Percentiles rank a stretch among this genome's conserved stretches.
Evolutionary conservation across 1,139 yeast species (phyloP).

Genomic region (Suhomyces taliae): DNA sequence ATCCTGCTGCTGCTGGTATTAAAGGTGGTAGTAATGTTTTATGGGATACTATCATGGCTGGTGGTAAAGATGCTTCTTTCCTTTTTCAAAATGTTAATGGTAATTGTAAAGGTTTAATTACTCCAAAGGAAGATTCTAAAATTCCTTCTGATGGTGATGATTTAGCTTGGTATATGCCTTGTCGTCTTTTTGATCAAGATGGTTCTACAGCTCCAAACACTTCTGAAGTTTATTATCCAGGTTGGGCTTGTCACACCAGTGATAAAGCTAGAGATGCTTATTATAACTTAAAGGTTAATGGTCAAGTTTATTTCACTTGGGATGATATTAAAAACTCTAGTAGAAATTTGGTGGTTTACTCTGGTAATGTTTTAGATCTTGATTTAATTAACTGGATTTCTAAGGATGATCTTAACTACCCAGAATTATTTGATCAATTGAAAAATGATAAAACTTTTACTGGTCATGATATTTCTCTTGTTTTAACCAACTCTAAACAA

Average conservation of each 20-base stretch:
- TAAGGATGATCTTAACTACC: constrained; percentile 67
- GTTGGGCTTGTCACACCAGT: constrained; percentile 92
- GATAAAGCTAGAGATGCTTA: constrained; percentile 64
- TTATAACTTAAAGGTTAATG: constrained; percentile 59
- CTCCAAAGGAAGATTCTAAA: constrained; percentile 66
- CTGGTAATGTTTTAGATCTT: constrained; percentile 85
- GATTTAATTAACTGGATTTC: constrained; percentile 74
- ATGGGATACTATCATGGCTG: constrained; percentile 85
- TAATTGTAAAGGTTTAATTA: constrained; percentile 77
- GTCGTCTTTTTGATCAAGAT: constrained; percentile 66
- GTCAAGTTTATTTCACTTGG: constrained; percentile 90
- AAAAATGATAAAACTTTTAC: constrained; percentile 52
- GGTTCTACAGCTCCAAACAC: constrained; percentile 69
- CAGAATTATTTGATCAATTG: constrained; percentile 65
- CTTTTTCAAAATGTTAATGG: constrained; percentile 95
- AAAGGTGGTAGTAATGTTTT: constrained; percentile 64
- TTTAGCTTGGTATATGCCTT: constrained; percentile 96
- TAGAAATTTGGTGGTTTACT: constrained; percentile 79
- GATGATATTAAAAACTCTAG: constrained; percentile 71
- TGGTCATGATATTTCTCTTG: constrained; percentile 82
- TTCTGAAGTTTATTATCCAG: constrained; percentile 63
- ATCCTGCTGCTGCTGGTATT: constrained; percentile 82
- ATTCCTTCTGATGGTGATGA: constrained; percentile 68
- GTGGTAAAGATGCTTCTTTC: constrained; percentile 86
- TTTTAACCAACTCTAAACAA: constrained; percentile 67